Evolutionary conservation across 2,329 filamentous ascomycete genomes (phyloP).

Genomic region (Aureobasidium sp.): DNA sequence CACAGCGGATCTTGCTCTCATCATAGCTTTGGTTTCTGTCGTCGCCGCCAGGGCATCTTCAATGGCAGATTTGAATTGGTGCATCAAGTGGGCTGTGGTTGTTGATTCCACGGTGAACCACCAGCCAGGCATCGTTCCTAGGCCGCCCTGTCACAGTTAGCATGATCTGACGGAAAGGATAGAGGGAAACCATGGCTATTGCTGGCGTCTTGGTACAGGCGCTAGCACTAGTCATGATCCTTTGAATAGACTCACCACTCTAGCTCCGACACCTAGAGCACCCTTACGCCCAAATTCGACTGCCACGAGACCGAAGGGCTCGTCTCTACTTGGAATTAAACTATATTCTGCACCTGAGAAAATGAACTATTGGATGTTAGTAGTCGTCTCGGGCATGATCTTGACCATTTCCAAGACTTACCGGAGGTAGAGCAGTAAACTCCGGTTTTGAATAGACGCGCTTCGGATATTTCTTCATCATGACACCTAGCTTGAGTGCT

Average conservation of each 20-base stretch:
- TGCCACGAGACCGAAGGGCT: constrained; percentile 62
- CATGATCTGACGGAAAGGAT: too few relatives aligned
- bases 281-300: constrained; percentile 64
- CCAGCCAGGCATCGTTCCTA: constrained; percentile 56
- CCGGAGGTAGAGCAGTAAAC: constrained; percentile 56
- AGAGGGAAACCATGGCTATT: too few relatives aligned
- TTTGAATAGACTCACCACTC: constrained; percentile 35
- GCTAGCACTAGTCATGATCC: too few relatives aligned
- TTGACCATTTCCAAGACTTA: background rate
- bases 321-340: constrained; percentile 56
- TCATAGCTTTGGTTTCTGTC: constrained; percentile 49
- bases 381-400: background rate
- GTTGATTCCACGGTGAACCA: constrained; percentile 64
- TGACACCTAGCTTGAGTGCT: constrained; percentile 56
- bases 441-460: constrained; percentile 61
- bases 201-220: too few relatives aligned
- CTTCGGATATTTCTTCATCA: constrained; percentile 60
- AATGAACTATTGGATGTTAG: constrained; percentile 38
- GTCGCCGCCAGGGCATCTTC: constrained; percentile 54
- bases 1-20: constrained; percentile 58
- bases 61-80: constrained; percentile 60
- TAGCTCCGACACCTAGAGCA: constrained; percentile 57
- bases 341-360: constrained; percentile 63
- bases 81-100: constrained; percentile 54
- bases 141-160: constrained; percentile 36